Conservation (phyloP, 805 yeast genomes). For the Schwanniomyces vanrijiae region DNA sequence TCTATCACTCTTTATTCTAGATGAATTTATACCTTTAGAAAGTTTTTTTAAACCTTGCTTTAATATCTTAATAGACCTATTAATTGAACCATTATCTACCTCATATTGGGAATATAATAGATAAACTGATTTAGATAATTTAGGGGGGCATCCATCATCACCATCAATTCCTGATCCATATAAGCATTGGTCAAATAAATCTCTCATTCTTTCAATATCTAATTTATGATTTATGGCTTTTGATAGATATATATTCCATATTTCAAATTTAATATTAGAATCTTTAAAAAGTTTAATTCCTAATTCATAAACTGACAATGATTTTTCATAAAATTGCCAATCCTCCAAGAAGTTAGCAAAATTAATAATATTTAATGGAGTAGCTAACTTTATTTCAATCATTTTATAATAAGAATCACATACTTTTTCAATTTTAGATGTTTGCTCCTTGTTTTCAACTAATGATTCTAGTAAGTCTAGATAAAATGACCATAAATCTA, state of each 20-base stretch:
- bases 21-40: conserved; percentile 5
- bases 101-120: conserved; percentile 65
- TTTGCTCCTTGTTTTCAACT: conserved; percentile 39
- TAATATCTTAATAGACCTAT: conserved; percentile 40
- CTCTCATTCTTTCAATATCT: conserved; percentile 47
- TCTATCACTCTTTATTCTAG: conserved; percentile 6
- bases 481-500: conserved; percentile 70
- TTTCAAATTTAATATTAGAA: conserved; percentile 55
- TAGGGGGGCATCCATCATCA: conserved; percentile 31
- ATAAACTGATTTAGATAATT: conserved; percentile 49
- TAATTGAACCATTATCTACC: conserved; percentile 48
- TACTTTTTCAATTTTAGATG: conserved; percentile 17
- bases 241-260: conserved; percentile 69
- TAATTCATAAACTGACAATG: conserved; percentile 63
- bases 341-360: conserved; percentile 63
- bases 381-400: conserved; percentile 57
- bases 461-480: conserved; percentile 66
- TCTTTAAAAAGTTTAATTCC: conserved; percentile 63
- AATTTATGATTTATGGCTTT: conserved; percentile 38
- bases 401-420: conserved; percentile 25
- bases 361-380: conserved; percentile 64
- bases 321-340: conserved; percentile 44
- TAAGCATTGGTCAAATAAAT: conserved; percentile 70
- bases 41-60: conserved; percentile 10
- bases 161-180: conserved; percentile 18